phyloP scores from a whole-genome alignment of 2,329 filamentous ascomycete genomes.

The Microcyclospora pomicola region DNA sequence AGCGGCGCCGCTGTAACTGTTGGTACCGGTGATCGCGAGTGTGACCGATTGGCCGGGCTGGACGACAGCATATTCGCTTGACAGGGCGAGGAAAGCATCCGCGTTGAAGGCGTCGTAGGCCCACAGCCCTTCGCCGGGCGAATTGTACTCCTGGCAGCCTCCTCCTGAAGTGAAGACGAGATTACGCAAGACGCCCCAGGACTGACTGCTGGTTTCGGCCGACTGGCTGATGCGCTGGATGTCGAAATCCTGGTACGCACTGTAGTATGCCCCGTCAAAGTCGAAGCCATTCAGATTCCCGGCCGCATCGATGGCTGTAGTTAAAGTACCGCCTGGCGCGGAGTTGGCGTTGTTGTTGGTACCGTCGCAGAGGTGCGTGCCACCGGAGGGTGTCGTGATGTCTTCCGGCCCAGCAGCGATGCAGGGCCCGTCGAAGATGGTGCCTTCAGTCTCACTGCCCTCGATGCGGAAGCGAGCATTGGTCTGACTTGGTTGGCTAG shows the following conservation, averaged over 20 bases:
- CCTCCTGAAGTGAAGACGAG: constrained; percentile 4
- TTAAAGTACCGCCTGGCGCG: constrained; percentile 8
- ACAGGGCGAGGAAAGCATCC: constrained; percentile 2
- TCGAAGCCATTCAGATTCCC: constrained; percentile 4
- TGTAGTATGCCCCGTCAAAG: constrained; percentile 10
- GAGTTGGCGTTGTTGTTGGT: background rate
- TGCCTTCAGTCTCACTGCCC: constrained; percentile 6
- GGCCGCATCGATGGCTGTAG: constrained; percentile 8
- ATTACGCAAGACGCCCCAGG: constrained; percentile 11
- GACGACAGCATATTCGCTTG: constrained; percentile 1
- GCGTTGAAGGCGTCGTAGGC: constrained; percentile 5
- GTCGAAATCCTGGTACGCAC: constrained; percentile 9
- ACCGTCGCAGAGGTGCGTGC: constrained; percentile 9
- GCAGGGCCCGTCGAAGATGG: constrained; percentile 9
- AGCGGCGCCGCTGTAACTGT: background rate
- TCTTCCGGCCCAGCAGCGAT: constrained; percentile 6
- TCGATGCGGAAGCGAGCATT: constrained; percentile 12
- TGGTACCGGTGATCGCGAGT: background rate
- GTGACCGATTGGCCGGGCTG: constrained; percentile 1
- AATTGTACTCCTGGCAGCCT: constrained; percentile 8
- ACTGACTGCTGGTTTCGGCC: constrained; percentile 1
- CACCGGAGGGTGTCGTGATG: constrained; percentile 9
- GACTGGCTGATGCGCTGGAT: constrained; percentile 7
- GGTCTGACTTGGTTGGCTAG: background rate
- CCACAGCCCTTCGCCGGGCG: constrained; percentile 3